Evolutionary conservation across 1,284 basidiomycete species (phyloP).

Genomic region (Taiwanofungus camphoratus): DNA sequence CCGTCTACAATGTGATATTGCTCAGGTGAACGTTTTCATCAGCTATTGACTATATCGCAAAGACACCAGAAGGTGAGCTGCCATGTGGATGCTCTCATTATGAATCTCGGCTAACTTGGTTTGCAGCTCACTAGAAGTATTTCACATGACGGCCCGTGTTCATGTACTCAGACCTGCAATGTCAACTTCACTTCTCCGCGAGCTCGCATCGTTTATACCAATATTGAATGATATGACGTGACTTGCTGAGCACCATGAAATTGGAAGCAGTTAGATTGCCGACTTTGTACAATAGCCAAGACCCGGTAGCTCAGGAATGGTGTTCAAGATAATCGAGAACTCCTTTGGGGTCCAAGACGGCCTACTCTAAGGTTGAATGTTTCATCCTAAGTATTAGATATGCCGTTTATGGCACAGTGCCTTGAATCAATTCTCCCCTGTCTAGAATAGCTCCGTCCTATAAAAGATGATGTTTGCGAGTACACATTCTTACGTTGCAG

Average conservation of each 20-base stretch:
- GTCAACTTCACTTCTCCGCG: constrained; percentile 1
- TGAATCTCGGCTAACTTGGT: constrained; percentile 7
- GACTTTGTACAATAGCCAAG: constrained; percentile 1
- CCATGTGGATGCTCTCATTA: neutral
- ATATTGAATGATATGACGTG: constrained; percentile 9
- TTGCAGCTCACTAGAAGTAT: constrained; percentile 21
- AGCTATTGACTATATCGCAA: constrained; percentile 98
- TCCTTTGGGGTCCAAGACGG: neutral
- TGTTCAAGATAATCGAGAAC: constrained; percentile 6
- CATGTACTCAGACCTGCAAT: constrained; percentile 4
- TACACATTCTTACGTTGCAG: neutral
- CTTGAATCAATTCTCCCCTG: neutral
- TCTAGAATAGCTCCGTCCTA: neutral
- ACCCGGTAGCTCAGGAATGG: neutral
- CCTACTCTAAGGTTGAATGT: constrained; percentile 5
- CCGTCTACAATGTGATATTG: neutral
- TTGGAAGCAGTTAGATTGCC: constrained; percentile 9
- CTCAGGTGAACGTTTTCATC: constrained; percentile 7
- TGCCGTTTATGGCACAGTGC: neutral
- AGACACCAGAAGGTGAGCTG: constrained; percentile 81
- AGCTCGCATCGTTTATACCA: neutral
- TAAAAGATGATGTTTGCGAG: neutral
- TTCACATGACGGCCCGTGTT: constrained; percentile 14
- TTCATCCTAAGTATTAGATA: constrained; percentile 2
- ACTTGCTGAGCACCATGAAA: neutral